A percentile compares a stretch with the other conserved stretches of the same genome.
These are phyloP conservation scores for Diutina rugosa DNA, from an alignment of 1,139 yeast species.

Conservation along the genomic window DNA sequence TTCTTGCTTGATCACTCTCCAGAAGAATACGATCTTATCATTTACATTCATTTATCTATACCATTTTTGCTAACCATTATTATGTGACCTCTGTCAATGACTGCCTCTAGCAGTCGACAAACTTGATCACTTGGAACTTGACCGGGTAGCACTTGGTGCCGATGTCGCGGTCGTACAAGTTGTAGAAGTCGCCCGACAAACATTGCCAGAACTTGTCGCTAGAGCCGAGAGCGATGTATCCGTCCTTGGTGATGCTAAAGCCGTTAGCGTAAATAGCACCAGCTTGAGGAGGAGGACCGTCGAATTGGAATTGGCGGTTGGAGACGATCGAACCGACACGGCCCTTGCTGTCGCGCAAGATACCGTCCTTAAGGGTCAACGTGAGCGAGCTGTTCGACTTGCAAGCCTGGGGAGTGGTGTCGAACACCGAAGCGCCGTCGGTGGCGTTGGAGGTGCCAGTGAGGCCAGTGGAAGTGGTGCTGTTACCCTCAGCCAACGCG, in stretches of 20 bases:
- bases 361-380: conserved; percentile 37
- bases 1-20: no score
- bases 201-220: conserved; percentile 62
- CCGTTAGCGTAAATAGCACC: conserved; percentile 82
- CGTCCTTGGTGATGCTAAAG: conserved; percentile 39
- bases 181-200: conserved; percentile 69
- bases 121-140: conserved; percentile 50
- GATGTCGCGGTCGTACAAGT: conserved; percentile 59
- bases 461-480: not conserved
- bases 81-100: no score
- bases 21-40: no score
- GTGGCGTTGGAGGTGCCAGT: not conserved
- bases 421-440: not conserved
- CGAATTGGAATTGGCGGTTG: conserved; percentile 80
- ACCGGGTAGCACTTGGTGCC: conserved; percentile 58
- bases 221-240: conserved; percentile 60
- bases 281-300: conserved; percentile 87
- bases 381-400: conserved; percentile 36
- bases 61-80: not conserved
- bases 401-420: conserved; percentile 25
- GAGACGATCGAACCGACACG: conserved; percentile 78
- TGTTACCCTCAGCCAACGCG: not conserved
- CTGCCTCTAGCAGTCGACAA: conserved; percentile 37
- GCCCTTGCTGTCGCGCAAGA: conserved; percentile 49
- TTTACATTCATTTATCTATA: not conserved